Base-by-base conservation (phyloP, 331 rosid species). In the Dryas integrifolia region DNA sequence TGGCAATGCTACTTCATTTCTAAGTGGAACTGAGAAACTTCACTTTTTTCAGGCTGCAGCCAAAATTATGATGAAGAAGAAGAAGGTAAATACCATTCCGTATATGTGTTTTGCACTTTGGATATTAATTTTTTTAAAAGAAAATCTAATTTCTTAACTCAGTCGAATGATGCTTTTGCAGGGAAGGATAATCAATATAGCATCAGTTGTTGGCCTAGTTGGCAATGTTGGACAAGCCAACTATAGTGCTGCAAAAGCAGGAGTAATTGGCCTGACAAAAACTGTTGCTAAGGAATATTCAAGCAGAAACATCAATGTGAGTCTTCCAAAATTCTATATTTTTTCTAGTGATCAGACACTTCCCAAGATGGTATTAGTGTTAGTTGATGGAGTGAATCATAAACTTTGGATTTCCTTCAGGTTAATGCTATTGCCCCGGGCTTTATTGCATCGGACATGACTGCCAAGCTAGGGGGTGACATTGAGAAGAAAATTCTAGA, bases 351-450 rank as follows among this genome's bases (percentile, higher is more conserved):
- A 69, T 45, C 45, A 59, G 16, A 53, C 39, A 47, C 72, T 39
- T 78, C 39, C 21, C 2, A 26, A 70, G 50, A 65, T 61, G 64
- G 39, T 38, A 9, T n/a, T 64, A 7, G 9, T 61, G 51, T 16
- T 41, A 44, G 64, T 57, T 58, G 74, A 75, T 80, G 52, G 55
- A 69, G 13, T 48, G 55, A 48, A 64, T 52, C 5, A 18, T 55
- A 67, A 69, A 65, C 73, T 47, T 46, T 24, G 49, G 51, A 66
- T 75, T 76, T 69, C 70, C 24, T 59, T 72, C 80, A 94, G 98
- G 98, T 94, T 70, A 94, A 94, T 79, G 98, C 98, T 46, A 82
- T 94, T 81, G 98, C 98, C 64, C 98, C 98, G 4, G 98, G 98
- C 58, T 94, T 91, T 75, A 91, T 94, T 85, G 91, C 98, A 65